A percentile compares a stretch with the other conserved stretches of the same genome.
Conservation (phyloP, 2,329 filamentous ascomycete genomes). For the Aureobasidium musti region DNA sequence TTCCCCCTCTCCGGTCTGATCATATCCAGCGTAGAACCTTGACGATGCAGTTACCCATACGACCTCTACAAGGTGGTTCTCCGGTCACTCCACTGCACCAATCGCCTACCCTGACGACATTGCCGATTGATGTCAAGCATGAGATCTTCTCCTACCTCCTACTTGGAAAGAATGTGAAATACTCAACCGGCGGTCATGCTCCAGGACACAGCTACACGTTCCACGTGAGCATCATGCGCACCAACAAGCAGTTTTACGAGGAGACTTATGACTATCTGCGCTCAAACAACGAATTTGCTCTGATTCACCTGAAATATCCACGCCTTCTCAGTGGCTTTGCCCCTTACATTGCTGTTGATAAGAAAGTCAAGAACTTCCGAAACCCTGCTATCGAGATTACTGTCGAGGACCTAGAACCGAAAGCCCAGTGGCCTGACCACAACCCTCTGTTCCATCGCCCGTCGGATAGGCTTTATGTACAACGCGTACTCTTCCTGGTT, state of each 20-base stretch:
- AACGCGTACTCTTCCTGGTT: neutral
- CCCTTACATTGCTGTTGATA: neutral
- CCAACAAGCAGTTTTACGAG: neutral
- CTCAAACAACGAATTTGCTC: conserved; percentile 7
- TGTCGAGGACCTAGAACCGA: neutral
- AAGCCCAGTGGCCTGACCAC: neutral
- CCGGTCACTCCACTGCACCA: neutral
- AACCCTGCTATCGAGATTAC: neutral
- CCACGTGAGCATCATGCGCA: neutral
- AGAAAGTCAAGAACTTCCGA: neutral
- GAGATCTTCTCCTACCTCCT: conserved; percentile 16
- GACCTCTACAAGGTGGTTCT: neutral
- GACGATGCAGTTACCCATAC: neutral
- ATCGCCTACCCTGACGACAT: neutral
- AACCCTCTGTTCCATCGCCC: neutral
- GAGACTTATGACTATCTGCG: neutral
- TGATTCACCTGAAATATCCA: neutral
- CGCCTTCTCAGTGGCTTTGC: neutral
- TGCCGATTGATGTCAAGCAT: conserved; percentile 13
- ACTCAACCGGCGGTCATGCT: neutral
- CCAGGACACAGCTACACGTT: conserved; percentile 3
- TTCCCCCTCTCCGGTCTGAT: neutral
- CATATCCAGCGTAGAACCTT: neutral
- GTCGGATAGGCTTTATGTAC: neutral
- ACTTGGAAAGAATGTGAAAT: conserved; percentile 1